These are phyloP conservation scores for Trichoderma guizhouense DNA, from an alignment of 2,329 filamentous ascomycete genomes.

Conservation along the genomic window DNA sequence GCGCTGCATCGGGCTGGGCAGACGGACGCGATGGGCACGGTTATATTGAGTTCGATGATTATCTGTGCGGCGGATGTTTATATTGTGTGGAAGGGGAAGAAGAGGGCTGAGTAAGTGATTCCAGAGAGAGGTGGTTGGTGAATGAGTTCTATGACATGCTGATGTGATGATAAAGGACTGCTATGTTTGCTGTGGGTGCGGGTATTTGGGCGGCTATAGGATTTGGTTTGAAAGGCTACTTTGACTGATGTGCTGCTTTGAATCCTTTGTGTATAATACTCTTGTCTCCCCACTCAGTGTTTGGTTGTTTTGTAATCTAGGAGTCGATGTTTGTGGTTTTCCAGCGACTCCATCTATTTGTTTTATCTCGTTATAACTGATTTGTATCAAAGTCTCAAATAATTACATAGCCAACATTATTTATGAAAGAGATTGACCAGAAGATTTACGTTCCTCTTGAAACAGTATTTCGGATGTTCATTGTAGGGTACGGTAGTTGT, in stretches of 20 bases:
- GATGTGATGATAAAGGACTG: neutral
- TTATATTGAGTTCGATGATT: conserved; percentile 22
- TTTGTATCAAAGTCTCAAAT: neutral
- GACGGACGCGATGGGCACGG: conserved; percentile 20
- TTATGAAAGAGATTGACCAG: neutral
- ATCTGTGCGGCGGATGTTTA: conserved; percentile 22
- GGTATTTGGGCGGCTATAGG: conserved; percentile 17
- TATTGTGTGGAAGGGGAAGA: conserved; percentile 18
- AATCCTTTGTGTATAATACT: neutral
- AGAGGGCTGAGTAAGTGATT: conserved; percentile 18
- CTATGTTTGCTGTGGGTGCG: neutral
- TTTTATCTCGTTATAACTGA: neutral
- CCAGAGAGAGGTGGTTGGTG: neutral
- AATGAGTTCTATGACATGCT: neutral
- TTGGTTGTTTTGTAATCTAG: neutral
- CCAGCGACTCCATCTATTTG: neutral
- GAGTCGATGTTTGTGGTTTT: neutral
- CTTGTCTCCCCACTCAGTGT: neutral
- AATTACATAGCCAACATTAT: neutral
- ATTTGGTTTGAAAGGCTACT: conserved; percentile 14
- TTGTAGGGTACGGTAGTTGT: neutral
- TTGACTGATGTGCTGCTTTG: neutral
- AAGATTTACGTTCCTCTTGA: neutral
- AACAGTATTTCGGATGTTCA: too few relatives aligned
- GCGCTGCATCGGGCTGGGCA: conserved; percentile 1